A percentile compares a stretch with the other conserved stretches of the same genome.
Evolutionary conservation across 306 rosid species (phyloP).

Genomic region (Cercis canadensis): DNA sequence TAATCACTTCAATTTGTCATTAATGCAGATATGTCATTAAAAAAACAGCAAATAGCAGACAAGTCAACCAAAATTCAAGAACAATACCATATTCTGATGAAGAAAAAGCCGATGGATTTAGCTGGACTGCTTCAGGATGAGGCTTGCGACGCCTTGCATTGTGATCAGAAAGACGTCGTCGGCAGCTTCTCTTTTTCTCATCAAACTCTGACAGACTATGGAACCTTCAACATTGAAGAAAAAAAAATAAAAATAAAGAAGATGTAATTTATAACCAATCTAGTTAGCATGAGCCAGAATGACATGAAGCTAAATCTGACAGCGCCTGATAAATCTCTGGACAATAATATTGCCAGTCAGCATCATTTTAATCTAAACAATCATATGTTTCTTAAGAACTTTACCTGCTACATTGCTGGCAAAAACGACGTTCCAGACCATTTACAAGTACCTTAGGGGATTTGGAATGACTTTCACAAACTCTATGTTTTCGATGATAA

Average conservation of each 20-base stretch:
- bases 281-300: constrained; percentile 21
- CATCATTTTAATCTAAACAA: constrained; percentile 17
- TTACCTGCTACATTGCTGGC: constrained; percentile 99
- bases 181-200: constrained; percentile 91
- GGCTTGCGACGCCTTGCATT: constrained; percentile 99
- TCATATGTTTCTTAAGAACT: constrained; percentile 18
- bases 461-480: constrained; percentile 86
- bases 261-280: constrained; percentile 30
- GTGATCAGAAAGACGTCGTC: constrained; percentile 92
- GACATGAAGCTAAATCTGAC: constrained; percentile 31
- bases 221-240: constrained; percentile 66
- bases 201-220: constrained; percentile 86
- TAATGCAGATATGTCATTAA: no score
- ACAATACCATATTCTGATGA: constrained; percentile 63
- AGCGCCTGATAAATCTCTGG: not conserved
- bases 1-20: no score
- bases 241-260: not conserved
- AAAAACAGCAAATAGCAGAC: not conserved
- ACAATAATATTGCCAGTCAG: constrained; percentile 20
- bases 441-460: constrained; percentile 74
- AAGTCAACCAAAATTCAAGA: constrained; percentile 8
- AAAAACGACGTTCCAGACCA: constrained; percentile 82
- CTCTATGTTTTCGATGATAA: constrained; percentile 91
- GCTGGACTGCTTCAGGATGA: constrained; percentile 54
- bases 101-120: constrained; percentile 60